These are phyloP conservation scores for Oxalis stricta DNA, from an alignment of 441 rosid genomes.

Conservation along the genomic window DNA sequence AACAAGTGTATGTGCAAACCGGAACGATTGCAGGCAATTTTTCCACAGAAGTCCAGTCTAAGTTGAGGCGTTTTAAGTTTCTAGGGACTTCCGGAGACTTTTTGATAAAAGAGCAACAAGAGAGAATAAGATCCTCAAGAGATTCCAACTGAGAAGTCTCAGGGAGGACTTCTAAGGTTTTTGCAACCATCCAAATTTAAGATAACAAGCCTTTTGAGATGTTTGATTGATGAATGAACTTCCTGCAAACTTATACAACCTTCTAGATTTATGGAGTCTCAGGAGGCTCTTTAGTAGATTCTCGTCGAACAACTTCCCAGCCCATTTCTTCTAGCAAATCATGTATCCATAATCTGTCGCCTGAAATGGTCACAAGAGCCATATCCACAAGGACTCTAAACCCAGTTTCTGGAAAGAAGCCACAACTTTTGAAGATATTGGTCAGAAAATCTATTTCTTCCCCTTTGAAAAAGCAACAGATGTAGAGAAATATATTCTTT, in stretches of 20 bases:
- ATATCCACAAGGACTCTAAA: conserved; percentile 5
- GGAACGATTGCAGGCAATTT: neutral
- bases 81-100: no score
- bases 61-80: no score
- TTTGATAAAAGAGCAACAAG: no score
- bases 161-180: neutral
- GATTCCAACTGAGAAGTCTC: no score
- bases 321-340: conserved; percentile 16
- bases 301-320: conserved; percentile 1
- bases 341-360: conserved; percentile 9
- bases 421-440: conserved; percentile 4
- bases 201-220: no score
- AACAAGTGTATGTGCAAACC: neutral
- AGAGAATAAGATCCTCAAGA: no score
- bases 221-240: no score
- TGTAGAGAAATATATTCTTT: conserved; percentile 14
- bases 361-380: conserved; percentile 5
- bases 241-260: neutral
- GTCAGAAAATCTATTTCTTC: neutral
- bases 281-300: conserved; percentile 13
- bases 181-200: neutral
- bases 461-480: conserved; percentile 18
- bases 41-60: no score
- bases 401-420: neutral
- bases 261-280: neutral